Conservation (phyloP, 2,329 filamentous ascomycete species). For the Exophiala sp. region DNA sequence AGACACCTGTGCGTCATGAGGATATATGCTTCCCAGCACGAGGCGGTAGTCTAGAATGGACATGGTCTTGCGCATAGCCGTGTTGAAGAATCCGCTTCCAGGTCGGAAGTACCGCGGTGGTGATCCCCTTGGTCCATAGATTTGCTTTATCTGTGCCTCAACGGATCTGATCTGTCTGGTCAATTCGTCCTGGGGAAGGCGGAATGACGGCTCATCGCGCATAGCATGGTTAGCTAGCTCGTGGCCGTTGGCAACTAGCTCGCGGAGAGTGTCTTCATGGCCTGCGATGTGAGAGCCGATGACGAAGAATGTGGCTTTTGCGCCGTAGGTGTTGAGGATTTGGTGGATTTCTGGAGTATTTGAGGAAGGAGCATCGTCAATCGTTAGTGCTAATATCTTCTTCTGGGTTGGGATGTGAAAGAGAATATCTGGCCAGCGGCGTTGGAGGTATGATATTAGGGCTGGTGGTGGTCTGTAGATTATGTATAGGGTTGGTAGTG, state of each 20-base stretch:
- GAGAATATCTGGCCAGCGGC: slow-evolving; percentile 72
- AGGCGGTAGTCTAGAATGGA: slow-evolving; percentile 63
- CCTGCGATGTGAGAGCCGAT: slow-evolving; percentile 72
- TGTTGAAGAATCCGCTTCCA: slow-evolving; percentile 78
- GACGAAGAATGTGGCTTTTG: slow-evolving; percentile 80
- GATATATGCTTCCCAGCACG: slow-evolving; percentile 81
- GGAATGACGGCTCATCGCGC: slow-evolving; percentile 73
- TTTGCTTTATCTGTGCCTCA: slow-evolving; percentile 55
- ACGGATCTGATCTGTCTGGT: slow-evolving; percentile 62
- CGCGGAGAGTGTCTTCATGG: slow-evolving; percentile 52
- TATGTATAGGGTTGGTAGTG: slow-evolving; percentile 55
- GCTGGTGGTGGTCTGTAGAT: slow-evolving; percentile 77
- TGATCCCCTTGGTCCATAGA: slow-evolving; percentile 46
- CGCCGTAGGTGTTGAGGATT: slow-evolving; percentile 62
- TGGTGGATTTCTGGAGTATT: slow-evolving; percentile 68
- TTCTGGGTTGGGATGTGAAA: slow-evolving; percentile 62
- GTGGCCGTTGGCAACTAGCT: slow-evolving; percentile 60
- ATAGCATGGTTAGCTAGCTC: slow-evolving; percentile 87
- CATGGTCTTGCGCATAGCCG: slow-evolving; percentile 62
- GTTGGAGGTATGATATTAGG: slow-evolving; percentile 67
- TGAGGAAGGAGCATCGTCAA: slow-evolving; percentile 78
- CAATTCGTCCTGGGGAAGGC: slow-evolving; percentile 59
- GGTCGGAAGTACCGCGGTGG: slow-evolving; percentile 71
- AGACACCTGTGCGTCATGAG: slow-evolving; percentile 82
- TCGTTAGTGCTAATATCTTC: slow-evolving; percentile 74